Conservation (phyloP, 1,139 yeast genomes). For the Suhomyces kunorum region DNA sequence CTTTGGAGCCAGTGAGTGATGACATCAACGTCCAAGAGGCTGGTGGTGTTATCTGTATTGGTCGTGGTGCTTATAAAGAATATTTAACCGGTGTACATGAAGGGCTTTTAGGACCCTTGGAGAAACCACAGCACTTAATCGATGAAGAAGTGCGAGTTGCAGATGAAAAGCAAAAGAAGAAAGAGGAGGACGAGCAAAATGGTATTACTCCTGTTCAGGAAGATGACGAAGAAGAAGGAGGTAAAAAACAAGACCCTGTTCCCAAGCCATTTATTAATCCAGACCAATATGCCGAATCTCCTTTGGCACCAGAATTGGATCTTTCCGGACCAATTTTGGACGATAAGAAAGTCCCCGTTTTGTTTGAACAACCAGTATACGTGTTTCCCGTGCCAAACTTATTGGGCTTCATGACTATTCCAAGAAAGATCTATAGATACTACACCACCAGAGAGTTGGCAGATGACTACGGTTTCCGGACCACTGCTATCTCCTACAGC, state of each 20-base stretch:
- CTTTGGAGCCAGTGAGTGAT: conserved; percentile 42
- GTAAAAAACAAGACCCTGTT: conserved; percentile 44
- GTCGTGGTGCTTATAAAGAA: conserved; percentile 95
- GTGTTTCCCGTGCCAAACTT: conserved; percentile 74
- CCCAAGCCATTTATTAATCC: conserved; percentile 65
- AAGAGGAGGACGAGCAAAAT: conserved; percentile 18
- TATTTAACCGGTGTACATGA: conserved; percentile 89
- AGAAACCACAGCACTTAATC: conserved; percentile 49
- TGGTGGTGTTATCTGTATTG: conserved; percentile 90
- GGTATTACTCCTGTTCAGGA: conserved; percentile 18
- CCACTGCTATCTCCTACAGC: conserved; percentile 62
- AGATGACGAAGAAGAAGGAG: conserved; percentile 21
- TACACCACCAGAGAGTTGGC: conserved; percentile 73
- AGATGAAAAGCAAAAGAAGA: conserved; percentile 20
- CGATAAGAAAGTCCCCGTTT: conserved; percentile 51
- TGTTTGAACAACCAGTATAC: conserved; percentile 73
- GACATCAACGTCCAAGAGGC: conserved; percentile 53
- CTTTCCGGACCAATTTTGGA: conserved; percentile 26
- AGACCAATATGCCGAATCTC: conserved; percentile 52
- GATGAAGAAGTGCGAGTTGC: conserved; percentile 33
- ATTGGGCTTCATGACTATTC: conserved; percentile 76
- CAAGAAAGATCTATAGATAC: conserved; percentile 74
- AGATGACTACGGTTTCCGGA: conserved; percentile 63
- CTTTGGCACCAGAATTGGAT: conserved; percentile 63
- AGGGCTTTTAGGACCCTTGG: conserved; percentile 90